These are phyloP conservation scores for Pseudogymnoascus pannorum DNA, from an alignment of 2,329 filamentous ascomycete genomes.

Conservation along the genomic window DNA sequence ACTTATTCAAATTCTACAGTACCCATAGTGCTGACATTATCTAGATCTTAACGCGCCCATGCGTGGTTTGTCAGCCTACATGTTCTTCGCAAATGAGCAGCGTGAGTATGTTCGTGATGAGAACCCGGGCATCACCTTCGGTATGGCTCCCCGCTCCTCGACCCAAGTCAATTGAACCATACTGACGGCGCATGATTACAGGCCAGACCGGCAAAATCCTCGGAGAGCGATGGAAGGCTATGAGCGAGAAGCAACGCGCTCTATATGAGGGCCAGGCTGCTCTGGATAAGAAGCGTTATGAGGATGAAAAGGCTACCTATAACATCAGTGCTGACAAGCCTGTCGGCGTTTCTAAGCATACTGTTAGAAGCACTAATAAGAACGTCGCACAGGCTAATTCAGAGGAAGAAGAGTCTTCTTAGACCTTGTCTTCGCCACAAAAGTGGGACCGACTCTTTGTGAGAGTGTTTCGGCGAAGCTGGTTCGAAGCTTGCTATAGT, in stretches of 20 bases:
- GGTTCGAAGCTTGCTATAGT: too few species aligned
- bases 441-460: too few species aligned
- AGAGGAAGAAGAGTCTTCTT: conserved; percentile 42
- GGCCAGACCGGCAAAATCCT: conserved; percentile 93
- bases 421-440: too few species aligned
- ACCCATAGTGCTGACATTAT: not conserved
- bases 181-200: conserved; percentile 26
- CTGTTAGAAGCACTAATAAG: conserved; percentile 27
- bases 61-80: conserved; percentile 96
- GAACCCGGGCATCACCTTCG: conserved; percentile 92
- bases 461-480: too few species aligned
- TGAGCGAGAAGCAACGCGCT: conserved; percentile 78
- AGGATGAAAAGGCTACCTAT: conserved; percentile 91
- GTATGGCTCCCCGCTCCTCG: conserved; percentile 38
- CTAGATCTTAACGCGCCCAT: conserved; percentile 83
- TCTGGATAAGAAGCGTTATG: conserved; percentile 94
- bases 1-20: conserved; percentile 56
- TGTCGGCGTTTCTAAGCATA: conserved; percentile 11
- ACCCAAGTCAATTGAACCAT: conserved; percentile 16
- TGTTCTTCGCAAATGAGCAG: conserved; percentile 99
- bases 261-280: conserved; percentile 94
- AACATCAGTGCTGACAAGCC: conserved; percentile 49
- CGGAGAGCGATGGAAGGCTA: conserved; percentile 92
- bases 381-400: conserved; percentile 42
- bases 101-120: conserved; percentile 93